Conservation (phyloP, 2,329 filamentous ascomycete genomes). For the Neofusicoccum kwambonambiense region DNA sequence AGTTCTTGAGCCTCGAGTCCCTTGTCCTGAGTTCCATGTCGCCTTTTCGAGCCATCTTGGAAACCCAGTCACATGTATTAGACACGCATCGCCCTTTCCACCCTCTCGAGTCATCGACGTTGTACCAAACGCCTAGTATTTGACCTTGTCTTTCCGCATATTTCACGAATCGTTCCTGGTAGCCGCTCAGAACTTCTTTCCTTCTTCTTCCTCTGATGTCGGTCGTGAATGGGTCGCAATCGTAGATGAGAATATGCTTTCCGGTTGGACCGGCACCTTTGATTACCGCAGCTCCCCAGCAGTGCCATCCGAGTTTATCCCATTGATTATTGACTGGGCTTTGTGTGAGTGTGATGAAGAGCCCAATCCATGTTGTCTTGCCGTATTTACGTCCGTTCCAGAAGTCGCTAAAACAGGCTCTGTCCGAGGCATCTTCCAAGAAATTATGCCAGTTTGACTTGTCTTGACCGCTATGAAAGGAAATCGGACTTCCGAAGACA, state of each 20-base stretch:
- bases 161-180: background rate
- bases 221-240: background rate
- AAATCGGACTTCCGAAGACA: background rate
- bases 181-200: background rate
- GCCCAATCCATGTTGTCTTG: background rate
- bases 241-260: background rate
- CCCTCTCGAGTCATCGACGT: background rate
- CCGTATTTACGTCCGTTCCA: background rate
- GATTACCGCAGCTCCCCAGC: background rate
- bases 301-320: background rate
- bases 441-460: background rate
- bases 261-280: background rate
- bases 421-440: background rate
- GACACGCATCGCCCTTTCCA: no score
- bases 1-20: background rate
- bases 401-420: background rate
- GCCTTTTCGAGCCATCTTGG: background rate
- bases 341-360: background rate
- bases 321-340: background rate
- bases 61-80: background rate
- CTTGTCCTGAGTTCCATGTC: background rate
- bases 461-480: background rate
- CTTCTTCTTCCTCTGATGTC: background rate
- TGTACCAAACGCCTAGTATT: background rate
- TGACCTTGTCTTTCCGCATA: background rate